Percentiles rank a stretch among this genome's conserved stretches.
These are phyloP conservation scores for Schizothecium vesticola DNA, from an alignment of 495 filamentous ascomycete species.

Conservation along the genomic window DNA sequence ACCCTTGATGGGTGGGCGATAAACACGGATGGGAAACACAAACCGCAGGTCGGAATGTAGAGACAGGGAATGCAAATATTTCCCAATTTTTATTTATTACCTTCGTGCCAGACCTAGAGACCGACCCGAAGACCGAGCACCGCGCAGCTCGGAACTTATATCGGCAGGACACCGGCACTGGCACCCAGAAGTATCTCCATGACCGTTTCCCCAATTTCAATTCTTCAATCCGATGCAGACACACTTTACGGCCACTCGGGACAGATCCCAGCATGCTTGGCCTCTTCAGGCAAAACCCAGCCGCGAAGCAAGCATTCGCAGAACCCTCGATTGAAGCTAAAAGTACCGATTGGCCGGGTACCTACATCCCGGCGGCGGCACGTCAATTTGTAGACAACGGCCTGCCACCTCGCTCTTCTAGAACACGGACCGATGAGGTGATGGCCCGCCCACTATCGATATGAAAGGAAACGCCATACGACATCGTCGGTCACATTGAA, in stretches of 20 bases:
- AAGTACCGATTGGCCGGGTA: background rate
- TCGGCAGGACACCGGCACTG: background rate
- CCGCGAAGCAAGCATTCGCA: background rate
- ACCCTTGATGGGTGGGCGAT: background rate
- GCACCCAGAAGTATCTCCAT: background rate
- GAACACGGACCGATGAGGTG: background rate
- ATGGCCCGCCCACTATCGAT: too few relatives aligned
- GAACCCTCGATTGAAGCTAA: background rate
- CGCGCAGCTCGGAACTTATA: background rate
- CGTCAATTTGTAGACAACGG: background rate
- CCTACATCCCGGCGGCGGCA: background rate
- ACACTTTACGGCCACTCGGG: background rate
- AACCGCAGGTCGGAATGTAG: background rate
- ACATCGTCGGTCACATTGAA: background rate
- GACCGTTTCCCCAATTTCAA: background rate
- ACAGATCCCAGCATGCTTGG: background rate
- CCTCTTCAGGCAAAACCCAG: background rate
- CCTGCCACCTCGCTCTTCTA: background rate
- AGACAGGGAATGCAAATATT: too few relatives aligned
- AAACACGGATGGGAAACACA: background rate
- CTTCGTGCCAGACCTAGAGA: background rate
- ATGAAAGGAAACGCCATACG: background rate
- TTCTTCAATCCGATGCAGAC: background rate
- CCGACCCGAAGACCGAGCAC: background rate
- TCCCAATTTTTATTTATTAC: too few relatives aligned